Evolutionary conservation across 2,329 filamentous ascomycete genomes (phyloP).

Genomic region (Leptographium procerum): DNA sequence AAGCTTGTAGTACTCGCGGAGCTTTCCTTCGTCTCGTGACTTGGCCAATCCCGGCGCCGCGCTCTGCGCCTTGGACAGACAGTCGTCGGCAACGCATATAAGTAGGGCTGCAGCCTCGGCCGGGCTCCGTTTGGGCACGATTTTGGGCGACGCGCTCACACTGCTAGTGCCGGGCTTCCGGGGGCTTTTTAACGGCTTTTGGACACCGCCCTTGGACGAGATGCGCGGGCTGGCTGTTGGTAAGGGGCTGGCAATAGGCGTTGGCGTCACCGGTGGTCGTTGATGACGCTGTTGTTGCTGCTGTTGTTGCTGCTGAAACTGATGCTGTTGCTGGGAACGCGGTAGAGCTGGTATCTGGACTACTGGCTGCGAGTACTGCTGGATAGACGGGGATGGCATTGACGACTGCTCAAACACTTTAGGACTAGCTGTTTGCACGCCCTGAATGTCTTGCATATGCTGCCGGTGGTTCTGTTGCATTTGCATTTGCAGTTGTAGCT

Average conservation of each 20-base stretch:
- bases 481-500: conserved; percentile 12
- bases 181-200: conserved; percentile 10
- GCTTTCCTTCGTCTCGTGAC: conserved; percentile 35
- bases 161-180: conserved; percentile 14
- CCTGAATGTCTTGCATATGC: conserved; percentile 9
- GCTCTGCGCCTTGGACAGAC: conserved; percentile 53
- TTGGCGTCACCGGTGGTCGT: conserved; percentile 4
- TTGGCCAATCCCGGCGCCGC: conserved; percentile 38
- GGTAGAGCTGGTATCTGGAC: conserved; percentile 3
- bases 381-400: conserved; percentile 6
- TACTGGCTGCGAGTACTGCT: conserved; percentile 6
- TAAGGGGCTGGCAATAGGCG: conserved; percentile 7
- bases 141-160: conserved; percentile 23
- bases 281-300: not conserved
- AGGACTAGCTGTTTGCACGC: not conserved
- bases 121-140: conserved; percentile 25
- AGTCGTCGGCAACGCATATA: conserved; percentile 65
- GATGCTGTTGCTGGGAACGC: not conserved
- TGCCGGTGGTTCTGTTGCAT: conserved; percentile 9
- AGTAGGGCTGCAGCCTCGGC: conserved; percentile 48
- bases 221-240: conserved; percentile 10
- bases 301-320: not conserved
- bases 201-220: conserved; percentile 11
- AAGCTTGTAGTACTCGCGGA: conserved; percentile 60
- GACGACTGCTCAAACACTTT: conserved; percentile 3